Base-by-base conservation (phyloP, 257 asterid species). In the Forsythia viridissima region DNA sequence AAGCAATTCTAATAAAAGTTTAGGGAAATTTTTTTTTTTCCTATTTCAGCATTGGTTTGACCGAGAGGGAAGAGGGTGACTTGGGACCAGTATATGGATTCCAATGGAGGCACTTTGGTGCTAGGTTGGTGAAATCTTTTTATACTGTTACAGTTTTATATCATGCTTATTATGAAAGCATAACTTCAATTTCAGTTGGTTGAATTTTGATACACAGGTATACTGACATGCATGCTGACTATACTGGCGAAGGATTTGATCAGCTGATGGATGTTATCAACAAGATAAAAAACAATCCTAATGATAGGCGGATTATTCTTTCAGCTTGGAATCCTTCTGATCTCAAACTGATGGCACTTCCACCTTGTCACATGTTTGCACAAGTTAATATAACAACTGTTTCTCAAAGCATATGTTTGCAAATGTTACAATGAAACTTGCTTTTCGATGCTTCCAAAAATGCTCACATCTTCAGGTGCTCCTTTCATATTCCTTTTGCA, bases 321-420 rank as follows among this genome's bases (percentile, higher is more conserved):
- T 92, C 97, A 46, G 93, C 97, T 73, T 92, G 97, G 97, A 92
- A 91, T 84, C 97, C 97, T 73, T 92, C 92, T 44, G 97, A 92
- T 83, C 89, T 92, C 75, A 84, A 87, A 82, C 38, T 86, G 84
- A 91, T 91, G 97, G 95, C 97, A 44, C 88, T 92, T 77, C 97
- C 97, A 52, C 97, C 97, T 79, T 88, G 97, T 88, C 97, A 91
- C 89, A 91, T 91, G 97, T 91, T 90, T 88, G 92, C 90, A 78
- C 97, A 92, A 96, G 96, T 92, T 81, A 63, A 39, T 63, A 30
- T 63, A 30, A 30, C n/a, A 63, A 63, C 39, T 63, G 70, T 63
- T 30, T 61, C 30, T 30, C 38, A 63, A 63, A 63, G 70, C 70
- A 63, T 63, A 63, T 63, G 40, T 30, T 61, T 30, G 70, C 38